These are phyloP conservation scores for Chondrostereum purpureum DNA, from an alignment of 1,284 basidiomycete species.

Conservation along the genomic window DNA sequence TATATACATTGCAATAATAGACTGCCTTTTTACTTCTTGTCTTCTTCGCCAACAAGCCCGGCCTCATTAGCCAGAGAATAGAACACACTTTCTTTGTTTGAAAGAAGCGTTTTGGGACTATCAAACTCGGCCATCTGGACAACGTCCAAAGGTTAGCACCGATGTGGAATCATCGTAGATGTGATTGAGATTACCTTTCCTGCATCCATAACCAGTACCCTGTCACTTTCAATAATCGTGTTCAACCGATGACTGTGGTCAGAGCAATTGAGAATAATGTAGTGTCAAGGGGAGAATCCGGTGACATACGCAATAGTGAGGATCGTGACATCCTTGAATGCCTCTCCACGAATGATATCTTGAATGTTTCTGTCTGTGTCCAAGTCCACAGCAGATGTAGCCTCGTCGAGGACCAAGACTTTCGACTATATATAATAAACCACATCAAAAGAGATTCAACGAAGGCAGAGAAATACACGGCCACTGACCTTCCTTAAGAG, in stretches of 20 bases:
- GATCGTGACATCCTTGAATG: slow-evolving; percentile 70
- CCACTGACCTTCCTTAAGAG: slow-evolving; percentile 54
- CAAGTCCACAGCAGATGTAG: slow-evolving; percentile 80
- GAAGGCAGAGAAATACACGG: background rate
- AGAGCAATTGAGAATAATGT: background rate
- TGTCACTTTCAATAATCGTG: slow-evolving; percentile 85
- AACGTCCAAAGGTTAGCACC: no score
- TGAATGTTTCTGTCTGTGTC: slow-evolving; percentile 87
- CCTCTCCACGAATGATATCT: slow-evolving; percentile 68
- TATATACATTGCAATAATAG: no score
- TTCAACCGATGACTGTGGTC: slow-evolving; percentile 72
- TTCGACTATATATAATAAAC: slow-evolving; percentile 44
- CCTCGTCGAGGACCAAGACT: slow-evolving; percentile 88
- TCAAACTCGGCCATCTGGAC: slow-evolving; percentile 70
- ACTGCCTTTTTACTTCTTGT: no score
- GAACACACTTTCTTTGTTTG: slow-evolving; percentile 46
- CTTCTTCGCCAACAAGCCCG: slow-evolving; percentile 30
- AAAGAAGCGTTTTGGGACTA: slow-evolving; percentile 57
- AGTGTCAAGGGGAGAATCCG: slow-evolving; percentile 1
- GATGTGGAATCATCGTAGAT: slow-evolving; percentile 5
- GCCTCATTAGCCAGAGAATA: slow-evolving; percentile 52
- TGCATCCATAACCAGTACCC: slow-evolving; percentile 78
- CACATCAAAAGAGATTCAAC: slow-evolving; percentile 4
- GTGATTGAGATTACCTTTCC: slow-evolving; percentile 45
- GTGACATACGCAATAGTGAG: slow-evolving; percentile 69